Evolutionary conservation across 1,139 yeast genomes (phyloP).

Genomic region (Hansenula anomala): DNA sequence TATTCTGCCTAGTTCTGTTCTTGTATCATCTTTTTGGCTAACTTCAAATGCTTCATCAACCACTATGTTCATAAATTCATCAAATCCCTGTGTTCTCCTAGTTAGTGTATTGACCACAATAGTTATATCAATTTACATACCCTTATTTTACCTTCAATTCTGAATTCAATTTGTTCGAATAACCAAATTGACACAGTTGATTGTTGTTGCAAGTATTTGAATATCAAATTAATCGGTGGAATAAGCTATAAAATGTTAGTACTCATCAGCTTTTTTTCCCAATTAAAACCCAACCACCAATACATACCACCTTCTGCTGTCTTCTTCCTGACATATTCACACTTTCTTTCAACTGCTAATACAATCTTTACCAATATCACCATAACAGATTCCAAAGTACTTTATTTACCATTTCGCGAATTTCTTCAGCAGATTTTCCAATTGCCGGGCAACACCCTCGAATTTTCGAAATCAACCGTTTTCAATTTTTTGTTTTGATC

Average conservation of each 20-base stretch:
- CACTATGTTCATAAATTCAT: conserved; percentile 97
- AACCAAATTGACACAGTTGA: conserved; percentile 80
- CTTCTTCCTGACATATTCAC: conserved; percentile 16
- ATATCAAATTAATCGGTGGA: conserved; percentile 90
- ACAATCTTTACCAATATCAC: no score
- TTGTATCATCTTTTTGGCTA: conserved; percentile 36
- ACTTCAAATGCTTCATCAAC: conserved; percentile 83
- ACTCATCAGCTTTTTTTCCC: not conserved
- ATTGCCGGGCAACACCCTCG: not conserved
- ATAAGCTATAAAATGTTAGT: conserved; percentile 38
- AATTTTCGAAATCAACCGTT: not conserved
- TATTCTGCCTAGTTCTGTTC: conserved; percentile 48
- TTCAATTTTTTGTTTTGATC: not conserved
- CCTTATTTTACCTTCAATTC: conserved; percentile 76
- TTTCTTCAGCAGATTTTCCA: conserved; percentile 18
- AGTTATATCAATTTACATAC: no score
- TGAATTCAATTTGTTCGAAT: conserved; percentile 72
- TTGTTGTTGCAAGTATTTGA: conserved; percentile 82
- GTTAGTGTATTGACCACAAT: conserved; percentile 4
- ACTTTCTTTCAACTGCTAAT: no score
- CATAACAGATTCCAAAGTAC: no score
- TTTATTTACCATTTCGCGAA: no score
- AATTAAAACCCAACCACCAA: not conserved
- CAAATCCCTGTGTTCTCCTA: conserved; percentile 57
- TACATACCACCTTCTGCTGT: conserved; percentile 26